phyloP scores from a whole-genome alignment of 305 asterid species.

The Fraxinus sp. region DNA sequence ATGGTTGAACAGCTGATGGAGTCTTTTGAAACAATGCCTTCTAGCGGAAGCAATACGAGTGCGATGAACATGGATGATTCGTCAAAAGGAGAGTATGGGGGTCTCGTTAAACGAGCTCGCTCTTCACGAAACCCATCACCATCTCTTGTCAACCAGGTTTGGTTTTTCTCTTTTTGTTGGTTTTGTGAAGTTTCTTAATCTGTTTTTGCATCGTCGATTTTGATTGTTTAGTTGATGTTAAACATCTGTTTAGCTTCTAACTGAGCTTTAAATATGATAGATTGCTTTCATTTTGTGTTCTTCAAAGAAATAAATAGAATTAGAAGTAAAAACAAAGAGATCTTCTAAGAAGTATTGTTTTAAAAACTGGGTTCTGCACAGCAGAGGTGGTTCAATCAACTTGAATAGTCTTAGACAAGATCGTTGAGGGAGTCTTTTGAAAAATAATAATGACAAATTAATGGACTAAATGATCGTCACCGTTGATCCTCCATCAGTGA shows the following conservation, averaged over 20 bases:
- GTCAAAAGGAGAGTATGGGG: slow-evolving; percentile 29
- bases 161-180: background rate
- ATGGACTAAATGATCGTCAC: background rate
- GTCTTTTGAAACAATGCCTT: slow-evolving; percentile 21
- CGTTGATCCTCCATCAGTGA: background rate
- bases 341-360: background rate
- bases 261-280: background rate
- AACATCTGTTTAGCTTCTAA: background rate
- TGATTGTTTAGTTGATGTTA: slow-evolving; percentile 10
- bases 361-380: background rate
- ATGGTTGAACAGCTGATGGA: background rate
- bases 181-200: background rate
- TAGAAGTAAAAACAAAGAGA: background rate
- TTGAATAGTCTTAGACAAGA: background rate
- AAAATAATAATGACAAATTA: background rate
- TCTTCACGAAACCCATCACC: background rate
- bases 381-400: background rate
- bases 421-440: background rate
- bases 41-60: background rate
- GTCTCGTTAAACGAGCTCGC: slow-evolving; percentile 46
- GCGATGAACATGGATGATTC: slow-evolving; percentile 32
- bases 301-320: background rate
- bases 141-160: slow-evolving; percentile 40
- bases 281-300: background rate
- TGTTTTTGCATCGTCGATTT: background rate